Evolutionary conservation across 305 asterid species (phyloP).

Genomic region (Fraxinus albicans): DNA sequence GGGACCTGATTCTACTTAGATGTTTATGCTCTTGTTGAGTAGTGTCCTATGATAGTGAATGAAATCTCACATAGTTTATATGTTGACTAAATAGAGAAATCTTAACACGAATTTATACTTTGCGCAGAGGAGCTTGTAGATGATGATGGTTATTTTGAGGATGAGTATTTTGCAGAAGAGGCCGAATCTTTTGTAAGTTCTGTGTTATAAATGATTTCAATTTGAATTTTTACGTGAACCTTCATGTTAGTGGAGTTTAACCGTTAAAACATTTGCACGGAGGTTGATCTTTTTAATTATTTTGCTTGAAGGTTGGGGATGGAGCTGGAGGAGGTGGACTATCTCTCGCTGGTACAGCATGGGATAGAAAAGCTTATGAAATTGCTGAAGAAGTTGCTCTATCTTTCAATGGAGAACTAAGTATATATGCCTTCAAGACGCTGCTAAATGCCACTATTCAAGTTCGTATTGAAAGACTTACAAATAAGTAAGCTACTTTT

Average conservation of each 20-base stretch:
- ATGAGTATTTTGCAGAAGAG: constrained; percentile 67
- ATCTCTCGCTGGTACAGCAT: constrained; percentile 65
- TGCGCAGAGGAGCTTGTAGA: constrained; percentile 42
- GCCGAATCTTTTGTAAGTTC: constrained; percentile 55
- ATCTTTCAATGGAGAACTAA: constrained; percentile 74
- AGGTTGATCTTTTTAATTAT: not conserved
- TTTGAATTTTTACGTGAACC: not conserved
- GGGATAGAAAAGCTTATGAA: constrained; percentile 72
- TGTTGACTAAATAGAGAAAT: not conserved
- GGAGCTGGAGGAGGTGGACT: constrained; percentile 92
- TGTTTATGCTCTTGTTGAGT: not conserved
- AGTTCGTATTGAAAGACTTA: constrained; percentile 83
- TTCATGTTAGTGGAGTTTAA: not conserved
- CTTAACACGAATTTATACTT: constrained; percentile 6
- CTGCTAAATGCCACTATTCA: constrained; percentile 58
- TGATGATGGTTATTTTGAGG: constrained; percentile 51
- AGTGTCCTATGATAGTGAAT: not conserved
- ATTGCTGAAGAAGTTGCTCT: constrained; percentile 74
- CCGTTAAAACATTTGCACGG: not conserved
- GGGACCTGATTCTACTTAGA: not conserved
- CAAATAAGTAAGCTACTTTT: constrained; percentile 62
- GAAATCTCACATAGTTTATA: not conserved
- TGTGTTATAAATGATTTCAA: not conserved
- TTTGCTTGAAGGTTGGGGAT: constrained; percentile 64
- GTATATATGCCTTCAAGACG: constrained; percentile 86